Conservation (phyloP, 1,284 basidiomycete species). For the Bondarzewia mesenterica region DNA sequence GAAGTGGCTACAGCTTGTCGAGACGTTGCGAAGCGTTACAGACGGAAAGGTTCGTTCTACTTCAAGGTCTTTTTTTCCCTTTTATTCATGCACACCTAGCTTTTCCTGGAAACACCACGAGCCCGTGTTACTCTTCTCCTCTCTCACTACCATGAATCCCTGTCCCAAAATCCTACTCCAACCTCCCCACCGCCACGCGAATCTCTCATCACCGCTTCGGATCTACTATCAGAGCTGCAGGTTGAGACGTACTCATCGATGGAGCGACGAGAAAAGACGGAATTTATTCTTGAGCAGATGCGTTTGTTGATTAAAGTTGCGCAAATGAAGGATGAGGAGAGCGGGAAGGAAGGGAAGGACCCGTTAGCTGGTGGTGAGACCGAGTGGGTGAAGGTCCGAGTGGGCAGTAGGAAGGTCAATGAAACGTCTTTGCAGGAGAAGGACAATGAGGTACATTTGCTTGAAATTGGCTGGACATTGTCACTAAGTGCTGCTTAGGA, state of each 20-base stretch:
- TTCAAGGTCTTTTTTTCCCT: background rate
- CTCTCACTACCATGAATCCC: constrained; percentile 75
- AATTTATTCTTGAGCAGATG: constrained; percentile 99
- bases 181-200: constrained; percentile 46
- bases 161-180: constrained; percentile 35
- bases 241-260: constrained; percentile 99
- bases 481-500: constrained; percentile 46
- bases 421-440: constrained; percentile 87
- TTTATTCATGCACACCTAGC: constrained; percentile 37
- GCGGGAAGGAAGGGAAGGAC: constrained; percentile 41
- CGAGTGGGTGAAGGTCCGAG: constrained; percentile 88
- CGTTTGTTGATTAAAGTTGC: constrained; percentile 73
- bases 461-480: background rate
- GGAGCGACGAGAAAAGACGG: constrained; percentile 96
- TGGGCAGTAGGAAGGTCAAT: constrained; percentile 92
- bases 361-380: constrained; percentile 62
- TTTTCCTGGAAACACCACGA: constrained; percentile 95
- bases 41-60: constrained; percentile 78
- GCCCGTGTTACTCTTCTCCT: constrained; percentile 88
- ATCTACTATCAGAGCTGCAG: constrained; percentile 89
- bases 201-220: constrained; percentile 76
- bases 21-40: constrained; percentile 86
- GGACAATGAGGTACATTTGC: constrained; percentile 70
- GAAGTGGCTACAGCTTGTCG: constrained; percentile 81
- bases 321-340: constrained; percentile 56